These are phyloP conservation scores for Chrysoporthe deuterocubensis DNA, from an alignment of 2,329 filamentous ascomycete genomes.

Conservation along the genomic window DNA sequence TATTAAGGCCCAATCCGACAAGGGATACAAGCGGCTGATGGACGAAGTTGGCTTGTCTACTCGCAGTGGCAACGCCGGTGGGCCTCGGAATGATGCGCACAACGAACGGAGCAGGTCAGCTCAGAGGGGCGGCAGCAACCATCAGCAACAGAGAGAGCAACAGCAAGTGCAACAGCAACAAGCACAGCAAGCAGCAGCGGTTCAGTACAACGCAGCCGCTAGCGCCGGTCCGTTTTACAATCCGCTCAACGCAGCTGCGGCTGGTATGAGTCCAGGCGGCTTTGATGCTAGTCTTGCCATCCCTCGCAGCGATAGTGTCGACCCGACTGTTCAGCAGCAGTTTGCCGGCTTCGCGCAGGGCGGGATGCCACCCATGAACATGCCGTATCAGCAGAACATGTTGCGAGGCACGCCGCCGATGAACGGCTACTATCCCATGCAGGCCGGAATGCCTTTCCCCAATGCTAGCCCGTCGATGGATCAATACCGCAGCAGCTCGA, in stretches of 20 bases:
- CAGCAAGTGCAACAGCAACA: slow-evolving; percentile 36
- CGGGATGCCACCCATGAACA: slow-evolving; percentile 53
- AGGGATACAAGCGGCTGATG: slow-evolving; percentile 98
- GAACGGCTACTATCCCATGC: slow-evolving; percentile 63
- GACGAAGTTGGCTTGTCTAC: slow-evolving; percentile 93
- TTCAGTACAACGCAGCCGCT: slow-evolving; percentile 44
- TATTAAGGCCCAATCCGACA: slow-evolving; percentile 90
- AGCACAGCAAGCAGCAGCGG: slow-evolving; percentile 34
- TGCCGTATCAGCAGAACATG: slow-evolving; percentile 64
- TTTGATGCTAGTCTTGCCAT: slow-evolving; percentile 59
- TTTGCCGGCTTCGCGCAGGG: slow-evolving; percentile 55
- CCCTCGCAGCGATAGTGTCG: slow-evolving; percentile 57
- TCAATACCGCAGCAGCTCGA: slow-evolving; percentile 60
- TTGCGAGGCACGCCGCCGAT: slow-evolving; percentile 59
- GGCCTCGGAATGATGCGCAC: slow-evolving; percentile 52
- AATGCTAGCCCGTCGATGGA: slow-evolving; percentile 54
- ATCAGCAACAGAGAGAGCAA: slow-evolving; percentile 43
- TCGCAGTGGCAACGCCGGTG: slow-evolving; percentile 49
- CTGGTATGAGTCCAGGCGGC: slow-evolving; percentile 37
- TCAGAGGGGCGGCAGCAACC: slow-evolving; percentile 57
- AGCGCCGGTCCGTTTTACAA: slow-evolving; percentile 57
- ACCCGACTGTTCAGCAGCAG: slow-evolving; percentile 50
- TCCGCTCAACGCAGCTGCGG: slow-evolving; percentile 47
- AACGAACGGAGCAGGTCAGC: slow-evolving; percentile 59
- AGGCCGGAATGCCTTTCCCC: slow-evolving; percentile 58